phyloP scores from a whole-genome alignment of 2,329 filamentous ascomycete genomes.

The Talaromyces pinophilus region DNA sequence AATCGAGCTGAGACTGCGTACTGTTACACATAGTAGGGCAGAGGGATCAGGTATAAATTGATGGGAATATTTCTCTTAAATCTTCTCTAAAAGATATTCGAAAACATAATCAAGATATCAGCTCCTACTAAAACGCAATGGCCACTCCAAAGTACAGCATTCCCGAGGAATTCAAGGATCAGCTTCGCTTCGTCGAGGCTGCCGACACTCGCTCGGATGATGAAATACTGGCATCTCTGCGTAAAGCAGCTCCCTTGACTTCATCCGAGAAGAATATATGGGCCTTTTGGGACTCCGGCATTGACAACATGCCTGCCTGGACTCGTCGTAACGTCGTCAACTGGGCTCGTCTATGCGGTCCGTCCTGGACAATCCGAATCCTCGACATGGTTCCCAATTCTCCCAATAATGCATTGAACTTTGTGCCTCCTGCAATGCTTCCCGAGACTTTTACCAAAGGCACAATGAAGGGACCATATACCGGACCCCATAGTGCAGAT shows the following conservation, averaged over 20 bases:
- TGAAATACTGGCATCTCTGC: slow-evolving; percentile 27
- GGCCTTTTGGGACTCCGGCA: slow-evolving; percentile 45
- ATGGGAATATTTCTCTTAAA: background rate
- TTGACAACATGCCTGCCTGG: slow-evolving; percentile 42
- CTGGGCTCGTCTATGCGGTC: slow-evolving; percentile 44
- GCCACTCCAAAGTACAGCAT: slow-evolving; percentile 11
- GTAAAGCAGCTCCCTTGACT: slow-evolving; percentile 30
- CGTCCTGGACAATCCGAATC: slow-evolving; percentile 46
- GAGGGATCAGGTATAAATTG: background rate
- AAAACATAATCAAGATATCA: too few species aligned
- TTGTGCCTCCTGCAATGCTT: slow-evolving; percentile 38
- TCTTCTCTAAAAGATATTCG: background rate
- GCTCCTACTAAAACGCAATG: background rate
- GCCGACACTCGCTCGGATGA: slow-evolving; percentile 16
- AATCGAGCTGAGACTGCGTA: background rate
- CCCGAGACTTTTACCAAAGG: slow-evolving; percentile 47
- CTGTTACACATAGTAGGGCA: background rate
- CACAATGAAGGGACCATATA: slow-evolving; percentile 49
- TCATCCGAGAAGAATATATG: slow-evolving; percentile 45
- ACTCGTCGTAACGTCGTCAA: slow-evolving; percentile 44
- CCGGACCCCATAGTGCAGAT: slow-evolving; percentile 51
- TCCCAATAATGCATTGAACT: slow-evolving; percentile 44
- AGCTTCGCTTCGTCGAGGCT: slow-evolving; percentile 17
- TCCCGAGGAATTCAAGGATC: slow-evolving; percentile 17
- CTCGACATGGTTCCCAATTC: slow-evolving; percentile 43